Conservation (phyloP, 306 rosid genomes). For the Arachis stenosperma region DNA sequence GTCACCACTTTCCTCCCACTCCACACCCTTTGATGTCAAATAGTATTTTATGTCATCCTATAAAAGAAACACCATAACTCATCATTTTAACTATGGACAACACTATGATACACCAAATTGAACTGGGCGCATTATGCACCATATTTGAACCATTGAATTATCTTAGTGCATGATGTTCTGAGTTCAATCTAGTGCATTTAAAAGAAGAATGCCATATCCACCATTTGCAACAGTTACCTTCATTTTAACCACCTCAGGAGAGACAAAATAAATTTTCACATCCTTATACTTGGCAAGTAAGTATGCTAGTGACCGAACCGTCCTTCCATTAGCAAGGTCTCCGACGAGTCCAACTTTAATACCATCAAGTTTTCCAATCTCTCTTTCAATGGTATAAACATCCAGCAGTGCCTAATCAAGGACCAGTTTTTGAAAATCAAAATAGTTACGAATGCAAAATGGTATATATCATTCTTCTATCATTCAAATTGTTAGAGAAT, state of each 20-base stretch:
- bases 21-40: conserved; percentile 64
- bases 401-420: conserved; percentile 76
- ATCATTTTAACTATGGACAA: not conserved
- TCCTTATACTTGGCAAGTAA: conserved; percentile 75
- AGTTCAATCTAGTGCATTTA: too few species aligned
- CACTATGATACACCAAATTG: too few species aligned
- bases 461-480: conserved; percentile 10
- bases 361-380: conserved; percentile 78
- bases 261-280: conserved; percentile 78
- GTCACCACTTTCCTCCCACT: conserved; percentile 93
- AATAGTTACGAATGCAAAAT: conserved; percentile 8
- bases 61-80: not conserved
- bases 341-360: conserved; percentile 87
- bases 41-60: conserved; percentile 90
- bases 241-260: conserved; percentile 87
- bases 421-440: not conserved
- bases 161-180: too few species aligned
- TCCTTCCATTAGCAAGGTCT: conserved; percentile 92
- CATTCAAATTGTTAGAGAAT: conserved; percentile 11
- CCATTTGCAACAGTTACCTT: conserved; percentile 58
- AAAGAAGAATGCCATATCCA: not conserved
- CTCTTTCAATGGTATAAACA: conserved; percentile 85
- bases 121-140: too few species aligned
- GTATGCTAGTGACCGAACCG: conserved; percentile 92
- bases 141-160: too few species aligned